Evolutionary conservation across 2,329 filamentous ascomycete species (phyloP), one percentile per base, ranked within the genome.

Genomic region (Orbilia ellipsospora): DNA sequence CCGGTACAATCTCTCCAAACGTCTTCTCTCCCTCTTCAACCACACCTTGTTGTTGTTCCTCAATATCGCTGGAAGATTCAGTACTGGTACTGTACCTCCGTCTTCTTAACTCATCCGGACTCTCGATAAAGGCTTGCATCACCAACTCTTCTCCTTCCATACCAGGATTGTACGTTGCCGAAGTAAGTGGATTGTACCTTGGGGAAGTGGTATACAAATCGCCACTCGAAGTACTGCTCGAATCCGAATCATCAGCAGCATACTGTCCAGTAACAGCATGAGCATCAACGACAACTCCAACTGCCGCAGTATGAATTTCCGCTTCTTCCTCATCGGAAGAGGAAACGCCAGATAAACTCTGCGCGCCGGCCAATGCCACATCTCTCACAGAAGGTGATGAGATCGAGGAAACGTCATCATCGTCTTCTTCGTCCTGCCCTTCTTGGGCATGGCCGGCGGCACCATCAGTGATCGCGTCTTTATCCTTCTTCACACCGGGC

Each of bases 101-200:
- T 36, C 31, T 36, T 6, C 5, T 36, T 6, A 36, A 36, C 2
- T 42, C 56, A n/a, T 26, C 36, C 4, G 20, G 18, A 12, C 36
- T 51, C 13, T 44, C 57, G 12, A 69, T 28, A 31, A 69, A 75
- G n/a, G 72, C 72, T 16, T 65, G 72, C 72, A 75, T 69, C 4
- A 57, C 60, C 16, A 63, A 15, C 20, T 62, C 70, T 36, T 74
- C 70, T 7, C 57, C 72, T 26, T 28, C 63, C 6, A 55, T 18
- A 7, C 56, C 57, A 40, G 72, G 69, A 42, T 56, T 65, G 31
- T 75, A 75, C 6, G 72, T 75, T 15, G 72, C 72, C 50, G 72
- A 75, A 12, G 72, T 75, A 23, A 75, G 20, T 26, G 64, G 59
- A 10, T 75, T 75, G 28, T 69, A 75, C 20, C 16, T 54, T n/a